Conservation (phyloP, 345 rosid species). For the Eucalyptus regnans region DNA sequence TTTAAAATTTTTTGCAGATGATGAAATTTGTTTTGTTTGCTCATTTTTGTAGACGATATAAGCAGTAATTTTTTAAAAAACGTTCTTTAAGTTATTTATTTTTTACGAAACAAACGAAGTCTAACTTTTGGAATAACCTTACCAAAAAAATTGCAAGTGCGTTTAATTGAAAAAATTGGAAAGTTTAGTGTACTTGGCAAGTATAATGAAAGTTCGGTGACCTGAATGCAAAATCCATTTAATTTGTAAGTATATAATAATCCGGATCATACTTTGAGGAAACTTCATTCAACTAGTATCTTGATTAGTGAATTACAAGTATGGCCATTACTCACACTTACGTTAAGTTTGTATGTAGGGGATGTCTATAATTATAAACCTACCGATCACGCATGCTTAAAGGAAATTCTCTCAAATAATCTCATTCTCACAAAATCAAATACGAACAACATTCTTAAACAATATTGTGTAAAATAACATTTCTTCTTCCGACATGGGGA, state of each 20-base stretch:
- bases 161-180: neutral
- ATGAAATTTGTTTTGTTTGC: too few species aligned
- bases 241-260: neutral
- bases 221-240: neutral
- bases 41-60: too few species aligned
- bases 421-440: neutral
- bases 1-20: accelerated
- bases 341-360: neutral
- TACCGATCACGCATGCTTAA: neutral
- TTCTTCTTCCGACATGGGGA: neutral
- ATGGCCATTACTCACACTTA: neutral
- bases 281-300: neutral
- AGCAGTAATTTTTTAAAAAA: neutral
- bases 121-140: neutral
- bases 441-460: neutral
- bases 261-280: neutral
- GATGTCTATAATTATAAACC: neutral
- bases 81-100: too few species aligned
- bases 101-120: too few species aligned
- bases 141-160: neutral
- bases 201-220: neutral
- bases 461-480: neutral
- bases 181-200: neutral
- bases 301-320: neutral
- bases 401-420: neutral